These are phyloP conservation scores for Diplodia intermedia DNA, from an alignment of 2,329 filamentous ascomycete genomes.

Conservation along the genomic window DNA sequence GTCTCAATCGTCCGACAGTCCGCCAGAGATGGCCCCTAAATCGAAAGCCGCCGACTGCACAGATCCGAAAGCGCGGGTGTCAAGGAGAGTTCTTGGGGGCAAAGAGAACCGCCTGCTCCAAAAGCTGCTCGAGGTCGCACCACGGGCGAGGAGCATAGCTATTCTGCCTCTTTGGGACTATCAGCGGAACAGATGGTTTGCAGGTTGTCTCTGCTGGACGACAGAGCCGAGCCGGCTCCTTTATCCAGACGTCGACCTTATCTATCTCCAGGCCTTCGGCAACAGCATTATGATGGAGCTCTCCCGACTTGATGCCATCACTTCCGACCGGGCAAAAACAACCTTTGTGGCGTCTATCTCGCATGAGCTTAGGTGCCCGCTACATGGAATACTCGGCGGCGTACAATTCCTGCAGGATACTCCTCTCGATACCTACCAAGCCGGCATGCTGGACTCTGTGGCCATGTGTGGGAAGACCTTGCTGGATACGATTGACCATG, in stretches of 20 bases:
- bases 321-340: conserved; percentile 57
- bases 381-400: conserved; percentile 64
- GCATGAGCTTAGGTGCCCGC: conserved; percentile 66
- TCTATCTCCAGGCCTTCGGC: conserved; percentile 48
- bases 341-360: conserved; percentile 67
- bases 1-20: not conserved
- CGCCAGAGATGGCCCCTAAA: not conserved
- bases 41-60: not conserved
- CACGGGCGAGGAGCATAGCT: conserved; percentile 47
- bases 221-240: conserved; percentile 48
- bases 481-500: conserved; percentile 52
- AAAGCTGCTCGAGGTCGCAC: conserved; percentile 32
- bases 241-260: conserved; percentile 47
- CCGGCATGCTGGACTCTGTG: conserved; percentile 45
- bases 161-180: conserved; percentile 51
- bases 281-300: conserved; percentile 49
- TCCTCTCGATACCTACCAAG: conserved; percentile 37
- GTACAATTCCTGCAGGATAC: conserved; percentile 59
- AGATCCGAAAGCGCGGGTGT: not conserved
- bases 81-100: too few species aligned
- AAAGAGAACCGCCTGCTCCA: not conserved
- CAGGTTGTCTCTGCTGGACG: conserved; percentile 48
- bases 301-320: conserved; percentile 47
- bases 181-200: conserved; percentile 49
- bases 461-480: conserved; percentile 50